phyloP scores from a whole-genome alignment of 495 filamentous ascomycete genomes.

The Clohesyomyces aquaticus region DNA sequence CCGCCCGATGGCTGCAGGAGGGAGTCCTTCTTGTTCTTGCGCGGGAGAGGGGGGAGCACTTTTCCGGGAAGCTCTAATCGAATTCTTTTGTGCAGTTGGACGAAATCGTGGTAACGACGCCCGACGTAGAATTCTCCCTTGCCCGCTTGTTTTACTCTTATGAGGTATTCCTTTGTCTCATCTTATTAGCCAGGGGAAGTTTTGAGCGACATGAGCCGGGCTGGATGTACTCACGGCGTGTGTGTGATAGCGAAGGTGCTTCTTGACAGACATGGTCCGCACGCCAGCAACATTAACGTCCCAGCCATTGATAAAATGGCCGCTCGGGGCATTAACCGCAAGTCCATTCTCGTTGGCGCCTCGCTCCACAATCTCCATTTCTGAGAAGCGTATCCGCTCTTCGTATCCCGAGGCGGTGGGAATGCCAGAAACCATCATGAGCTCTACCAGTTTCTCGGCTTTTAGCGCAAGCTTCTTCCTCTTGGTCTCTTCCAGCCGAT shows the following conservation, averaged over 20 bases:
- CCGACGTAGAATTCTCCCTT: slow-evolving; percentile 76
- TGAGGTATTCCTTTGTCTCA: slow-evolving; percentile 75
- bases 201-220: neutral
- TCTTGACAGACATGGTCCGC: slow-evolving; percentile 75
- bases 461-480: slow-evolving; percentile 87
- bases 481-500: slow-evolving; percentile 94
- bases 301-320: slow-evolving; percentile 90
- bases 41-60: slow-evolving; percentile 80
- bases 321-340: slow-evolving; percentile 82
- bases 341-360: slow-evolving; percentile 89
- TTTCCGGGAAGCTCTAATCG: slow-evolving; percentile 90
- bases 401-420: slow-evolving; percentile 96
- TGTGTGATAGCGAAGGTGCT: slow-evolving; percentile 85
- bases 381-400: slow-evolving; percentile 91
- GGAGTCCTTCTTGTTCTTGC: slow-evolving; percentile 79
- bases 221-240: slow-evolving; percentile 71
- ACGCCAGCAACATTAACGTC: slow-evolving; percentile 96
- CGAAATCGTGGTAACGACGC: slow-evolving; percentile 87
- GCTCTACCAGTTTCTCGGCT: slow-evolving; percentile 89
- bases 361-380: slow-evolving; percentile 93
- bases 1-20: slow-evolving; percentile 51
- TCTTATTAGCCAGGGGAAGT: neutral
- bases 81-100: slow-evolving; percentile 73
- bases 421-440: slow-evolving; percentile 99
- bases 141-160: slow-evolving; percentile 75